phyloP scores from a whole-genome alignment of 2,329 filamentous ascomycete species.

The Cladophialophora immunda region DNA sequence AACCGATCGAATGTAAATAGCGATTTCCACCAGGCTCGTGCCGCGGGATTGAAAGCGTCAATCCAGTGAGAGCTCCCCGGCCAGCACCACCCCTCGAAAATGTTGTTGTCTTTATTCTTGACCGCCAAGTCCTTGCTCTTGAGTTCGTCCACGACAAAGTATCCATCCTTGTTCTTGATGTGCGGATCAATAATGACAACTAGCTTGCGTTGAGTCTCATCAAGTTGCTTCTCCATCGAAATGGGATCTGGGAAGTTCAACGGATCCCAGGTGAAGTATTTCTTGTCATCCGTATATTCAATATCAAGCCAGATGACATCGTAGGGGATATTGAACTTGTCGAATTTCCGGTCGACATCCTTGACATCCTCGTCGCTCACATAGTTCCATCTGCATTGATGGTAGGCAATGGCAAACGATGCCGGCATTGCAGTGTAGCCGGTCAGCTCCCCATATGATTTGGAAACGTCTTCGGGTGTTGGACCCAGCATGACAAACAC shows the following conservation, averaged over 20 bases:
- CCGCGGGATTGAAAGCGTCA: constrained; percentile 93
- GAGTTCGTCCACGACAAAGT: constrained; percentile 79
- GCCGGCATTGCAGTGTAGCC: constrained; percentile 91
- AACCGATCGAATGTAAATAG: constrained; percentile 90
- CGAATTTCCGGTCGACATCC: constrained; percentile 95
- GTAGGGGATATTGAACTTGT: constrained; percentile 94
- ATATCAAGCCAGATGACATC: constrained; percentile 99
- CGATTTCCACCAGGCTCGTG: constrained; percentile 87
- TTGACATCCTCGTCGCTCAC: constrained; percentile 96
- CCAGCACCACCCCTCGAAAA: constrained; percentile 99
- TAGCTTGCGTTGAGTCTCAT: constrained; percentile 84
- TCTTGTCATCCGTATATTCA: constrained; percentile 95
- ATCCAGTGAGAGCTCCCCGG: constrained; percentile 96
- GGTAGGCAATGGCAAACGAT: constrained; percentile 90
- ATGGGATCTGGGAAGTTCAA: constrained; percentile 87
- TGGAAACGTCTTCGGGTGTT: constrained; percentile 80
- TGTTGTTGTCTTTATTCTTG: constrained; percentile 85
- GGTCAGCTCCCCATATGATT: constrained; percentile 86
- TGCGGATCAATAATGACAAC: constrained; percentile 97
- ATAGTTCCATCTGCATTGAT: constrained; percentile 99
- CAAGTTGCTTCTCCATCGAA: constrained; percentile 87
- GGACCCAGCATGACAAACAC: constrained; percentile 95
- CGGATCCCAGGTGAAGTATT: constrained; percentile 97
- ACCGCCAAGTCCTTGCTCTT: constrained; percentile 84
- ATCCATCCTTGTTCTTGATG: constrained; percentile 89